Conservation (phyloP, 2,329 filamentous ascomycete species). For the Knufia petricola region DNA sequence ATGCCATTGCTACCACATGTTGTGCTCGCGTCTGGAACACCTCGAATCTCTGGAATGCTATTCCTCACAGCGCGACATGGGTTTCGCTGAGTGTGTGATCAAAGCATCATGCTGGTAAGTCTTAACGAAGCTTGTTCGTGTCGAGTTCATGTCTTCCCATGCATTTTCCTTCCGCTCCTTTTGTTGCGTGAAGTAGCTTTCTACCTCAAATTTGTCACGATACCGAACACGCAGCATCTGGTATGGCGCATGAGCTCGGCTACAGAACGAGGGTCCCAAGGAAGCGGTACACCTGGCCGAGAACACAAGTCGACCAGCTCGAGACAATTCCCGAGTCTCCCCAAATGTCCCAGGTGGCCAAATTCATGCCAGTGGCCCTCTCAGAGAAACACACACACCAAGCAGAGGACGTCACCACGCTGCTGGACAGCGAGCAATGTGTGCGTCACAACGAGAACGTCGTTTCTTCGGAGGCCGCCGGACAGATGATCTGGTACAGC, state of each 20-base stretch:
- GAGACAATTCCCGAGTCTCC: slow-evolving; percentile 7
- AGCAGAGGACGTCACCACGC: neutral
- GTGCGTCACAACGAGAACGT: neutral
- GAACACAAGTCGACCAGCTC: slow-evolving; percentile 4
- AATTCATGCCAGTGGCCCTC: neutral
- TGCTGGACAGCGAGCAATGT: neutral
- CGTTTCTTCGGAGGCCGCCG: neutral
- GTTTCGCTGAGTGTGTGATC: neutral
- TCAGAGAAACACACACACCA: neutral
- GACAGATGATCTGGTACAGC: slow-evolving; percentile 9
- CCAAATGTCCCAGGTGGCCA: neutral
- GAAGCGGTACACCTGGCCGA: slow-evolving; percentile 5
- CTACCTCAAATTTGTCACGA: too few relatives aligned
- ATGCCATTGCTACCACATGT: too few relatives aligned
- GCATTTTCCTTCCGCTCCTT: too few relatives aligned
- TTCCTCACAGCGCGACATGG: neutral
- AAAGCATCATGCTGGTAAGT: too few relatives aligned
- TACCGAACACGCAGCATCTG: neutral
- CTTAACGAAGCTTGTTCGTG: too few relatives aligned
- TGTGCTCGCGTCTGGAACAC: neutral
- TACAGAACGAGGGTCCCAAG: neutral
- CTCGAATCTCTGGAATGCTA: neutral
- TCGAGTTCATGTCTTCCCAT: too few relatives aligned
- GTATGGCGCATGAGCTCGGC: neutral
- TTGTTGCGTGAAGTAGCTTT: too few relatives aligned